A percentile compares a stretch with the other conserved stretches of the same genome.
phyloP scores from a whole-genome alignment of 352 stramenopile species.

The Phytophthora pinifolia region DNA sequence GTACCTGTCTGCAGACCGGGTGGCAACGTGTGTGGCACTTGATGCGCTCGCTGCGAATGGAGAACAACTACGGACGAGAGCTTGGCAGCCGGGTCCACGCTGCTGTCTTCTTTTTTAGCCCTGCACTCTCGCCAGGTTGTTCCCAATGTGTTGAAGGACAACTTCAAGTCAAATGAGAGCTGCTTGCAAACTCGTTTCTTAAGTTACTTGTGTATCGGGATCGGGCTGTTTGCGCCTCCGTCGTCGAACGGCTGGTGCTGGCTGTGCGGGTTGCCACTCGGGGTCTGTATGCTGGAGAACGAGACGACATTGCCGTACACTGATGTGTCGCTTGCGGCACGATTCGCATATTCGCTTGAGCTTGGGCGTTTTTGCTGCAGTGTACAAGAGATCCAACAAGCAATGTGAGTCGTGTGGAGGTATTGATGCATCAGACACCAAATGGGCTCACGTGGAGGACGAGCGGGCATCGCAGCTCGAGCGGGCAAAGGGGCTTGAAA shows the following conservation, averaged over 20 bases:
- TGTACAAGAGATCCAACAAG: not conserved
- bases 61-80: slow-evolving; percentile 16
- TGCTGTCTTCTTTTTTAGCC: slow-evolving; percentile 23
- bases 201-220: slow-evolving; percentile 28
- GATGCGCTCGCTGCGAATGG: slow-evolving; percentile 5
- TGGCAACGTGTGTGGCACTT: slow-evolving; percentile 10
- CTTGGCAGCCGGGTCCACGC: slow-evolving; percentile 8
- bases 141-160: slow-evolving; percentile 23
- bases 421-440: not conserved
- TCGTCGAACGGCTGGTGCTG: slow-evolving; percentile 23
- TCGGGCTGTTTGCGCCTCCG: slow-evolving; percentile 28
- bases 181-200: slow-evolving; percentile 19
- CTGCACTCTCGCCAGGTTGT: slow-evolving; percentile 19
- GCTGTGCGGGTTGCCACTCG: slow-evolving; percentile 55
- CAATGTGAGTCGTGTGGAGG: slow-evolving; percentile 1
- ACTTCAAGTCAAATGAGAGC: slow-evolving; percentile 26
- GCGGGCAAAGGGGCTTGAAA: slow-evolving; percentile 30
- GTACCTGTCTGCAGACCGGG: slow-evolving; percentile 4
- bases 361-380: slow-evolving; percentile 16
- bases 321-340: slow-evolving; percentile 68
- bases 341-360: slow-evolving; percentile 74
- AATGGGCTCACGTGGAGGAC: slow-evolving; percentile 24
- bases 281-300: slow-evolving; percentile 63
- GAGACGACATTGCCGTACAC: slow-evolving; percentile 66
- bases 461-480: slow-evolving; percentile 17